Percentiles rank a stretch among this genome's conserved stretches.
Conservation (phyloP, 2,329 filamentous ascomycete genomes). For the Diaporthe nobilis region DNA sequence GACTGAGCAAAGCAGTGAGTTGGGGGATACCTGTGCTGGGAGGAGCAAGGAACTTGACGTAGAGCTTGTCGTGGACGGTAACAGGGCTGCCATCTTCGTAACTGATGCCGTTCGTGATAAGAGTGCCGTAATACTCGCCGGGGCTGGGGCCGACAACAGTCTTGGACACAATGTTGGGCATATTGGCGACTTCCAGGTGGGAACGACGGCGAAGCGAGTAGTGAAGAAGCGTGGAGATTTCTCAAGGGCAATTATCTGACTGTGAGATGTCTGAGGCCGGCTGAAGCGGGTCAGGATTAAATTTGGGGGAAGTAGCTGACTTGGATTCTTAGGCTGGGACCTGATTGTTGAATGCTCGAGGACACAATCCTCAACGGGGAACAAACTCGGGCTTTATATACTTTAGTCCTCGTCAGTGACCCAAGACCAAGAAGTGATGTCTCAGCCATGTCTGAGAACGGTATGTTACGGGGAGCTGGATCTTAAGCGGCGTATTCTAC, state of each 20-base stretch:
- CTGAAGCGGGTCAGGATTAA: neutral
- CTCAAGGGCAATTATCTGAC: neutral
- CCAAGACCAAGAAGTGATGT: neutral
- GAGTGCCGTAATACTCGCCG: neutral
- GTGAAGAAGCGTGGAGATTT: neutral
- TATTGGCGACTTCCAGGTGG: neutral
- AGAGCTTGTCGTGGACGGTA: neutral
- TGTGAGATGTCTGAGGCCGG: neutral
- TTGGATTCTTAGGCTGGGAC: neutral
- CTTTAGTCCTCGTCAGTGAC: neutral
- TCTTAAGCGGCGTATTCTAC: too few species aligned
- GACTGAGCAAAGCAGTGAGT: neutral
- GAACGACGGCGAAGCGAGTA: too few species aligned
- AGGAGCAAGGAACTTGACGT: conserved; percentile 2
- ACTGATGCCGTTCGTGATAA: neutral
- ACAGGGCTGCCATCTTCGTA: neutral
- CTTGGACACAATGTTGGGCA: neutral
- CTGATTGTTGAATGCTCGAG: neutral
- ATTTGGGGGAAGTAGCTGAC: neutral
- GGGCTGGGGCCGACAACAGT: neutral
- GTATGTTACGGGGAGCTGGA: neutral
- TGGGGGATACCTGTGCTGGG: neutral
- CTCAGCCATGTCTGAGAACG: neutral
- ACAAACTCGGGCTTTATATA: neutral
- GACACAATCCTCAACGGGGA: neutral